These are phyloP conservation scores for Phytomonas sp. DNA, from an alignment of 208 protist genomes.

Conservation along the genomic window DNA sequence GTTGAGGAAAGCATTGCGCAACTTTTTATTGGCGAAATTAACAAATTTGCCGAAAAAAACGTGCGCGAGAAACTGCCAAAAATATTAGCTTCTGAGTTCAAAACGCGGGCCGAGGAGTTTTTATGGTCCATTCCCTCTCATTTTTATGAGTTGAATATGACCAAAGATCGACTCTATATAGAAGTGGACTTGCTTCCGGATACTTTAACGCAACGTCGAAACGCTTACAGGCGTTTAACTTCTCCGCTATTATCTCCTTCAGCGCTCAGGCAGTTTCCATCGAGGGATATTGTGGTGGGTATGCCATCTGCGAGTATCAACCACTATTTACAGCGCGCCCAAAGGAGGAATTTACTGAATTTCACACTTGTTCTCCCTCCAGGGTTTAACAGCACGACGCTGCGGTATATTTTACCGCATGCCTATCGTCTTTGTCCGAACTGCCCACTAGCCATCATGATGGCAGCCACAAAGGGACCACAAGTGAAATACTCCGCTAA, in stretches of 20 bases:
- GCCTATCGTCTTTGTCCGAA: slow-evolving; percentile 38
- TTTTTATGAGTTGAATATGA: background rate
- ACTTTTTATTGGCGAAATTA: slow-evolving; percentile 46
- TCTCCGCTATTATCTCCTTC: background rate
- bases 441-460: slow-evolving; percentile 27
- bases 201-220: background rate
- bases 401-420: slow-evolving; percentile 42
- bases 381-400: slow-evolving; percentile 35
- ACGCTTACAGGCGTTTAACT: background rate
- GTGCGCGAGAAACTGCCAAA: slow-evolving; percentile 29
- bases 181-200: background rate
- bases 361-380: slow-evolving; percentile 8
- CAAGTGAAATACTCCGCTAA: background rate
- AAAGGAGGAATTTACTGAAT: slow-evolving; percentile 5
- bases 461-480: slow-evolving; percentile 1
- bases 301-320: slow-evolving; percentile 25
- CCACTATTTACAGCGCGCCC: slow-evolving; percentile 22
- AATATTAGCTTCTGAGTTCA: background rate
- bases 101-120: background rate
- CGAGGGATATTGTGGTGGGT: slow-evolving; percentile 21
- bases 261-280: background rate
- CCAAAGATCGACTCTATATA: background rate
- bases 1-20: slow-evolving; percentile 32
- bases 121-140: background rate
- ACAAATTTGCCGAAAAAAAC: slow-evolving; percentile 27